A percentile compares a stretch with the other conserved stretches of the same genome.
Evolutionary conservation across 257 asterid species (phyloP).

Genomic region (Ajuga chamaepitys): DNA sequence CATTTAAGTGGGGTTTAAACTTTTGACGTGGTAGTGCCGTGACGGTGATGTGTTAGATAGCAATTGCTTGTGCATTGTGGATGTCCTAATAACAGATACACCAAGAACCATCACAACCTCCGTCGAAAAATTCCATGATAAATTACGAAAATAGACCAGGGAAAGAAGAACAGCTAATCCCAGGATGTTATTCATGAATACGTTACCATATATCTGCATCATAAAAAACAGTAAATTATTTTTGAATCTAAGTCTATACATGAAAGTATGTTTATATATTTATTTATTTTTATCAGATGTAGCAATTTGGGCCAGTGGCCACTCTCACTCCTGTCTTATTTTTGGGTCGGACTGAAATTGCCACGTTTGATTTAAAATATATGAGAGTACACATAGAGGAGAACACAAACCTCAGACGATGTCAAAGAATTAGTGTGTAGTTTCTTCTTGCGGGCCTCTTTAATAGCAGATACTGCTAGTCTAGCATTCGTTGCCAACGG

Average conservation of each 20-base stretch:
- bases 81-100: constrained; percentile 27
- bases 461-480: constrained; percentile 47
- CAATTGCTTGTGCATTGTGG: too few species aligned
- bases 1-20: too few species aligned
- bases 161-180: constrained; percentile 45
- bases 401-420: constrained; percentile 41
- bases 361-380: background rate
- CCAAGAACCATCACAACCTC: constrained; percentile 35
- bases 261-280: too few species aligned
- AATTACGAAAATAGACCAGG: constrained; percentile 31
- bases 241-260: too few species aligned
- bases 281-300: too few species aligned
- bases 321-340: too few species aligned
- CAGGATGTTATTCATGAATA: constrained; percentile 46
- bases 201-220: constrained; percentile 53
- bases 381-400: background rate
- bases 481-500: constrained; percentile 60
- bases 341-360: too few species aligned
- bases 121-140: constrained; percentile 36
- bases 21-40: too few species aligned
- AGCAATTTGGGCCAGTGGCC: too few species aligned
- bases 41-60: too few species aligned
- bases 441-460: constrained; percentile 36
- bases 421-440: constrained; percentile 47
- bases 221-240: background rate